phyloP scores from a whole-genome alignment of 1,284 basidiomycete species.

The Cronartium quercuum region DNA sequence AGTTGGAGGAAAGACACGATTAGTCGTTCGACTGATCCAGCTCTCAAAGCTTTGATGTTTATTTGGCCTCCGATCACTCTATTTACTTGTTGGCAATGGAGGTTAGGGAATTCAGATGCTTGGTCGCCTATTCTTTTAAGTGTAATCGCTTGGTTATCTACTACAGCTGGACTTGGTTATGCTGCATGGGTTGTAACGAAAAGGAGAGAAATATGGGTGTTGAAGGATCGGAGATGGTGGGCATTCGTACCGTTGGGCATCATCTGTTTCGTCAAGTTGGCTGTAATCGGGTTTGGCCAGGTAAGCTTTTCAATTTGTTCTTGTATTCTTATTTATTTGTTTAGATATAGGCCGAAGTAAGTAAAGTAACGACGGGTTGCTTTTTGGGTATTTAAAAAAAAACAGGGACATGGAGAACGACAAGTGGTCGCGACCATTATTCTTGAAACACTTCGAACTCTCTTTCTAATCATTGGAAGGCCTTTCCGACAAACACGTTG shows the following conservation, averaged over 20 bases:
- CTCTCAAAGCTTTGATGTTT: constrained; percentile 3
- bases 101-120: constrained; percentile 16
- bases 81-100: constrained; percentile 36
- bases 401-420: constrained; percentile 42
- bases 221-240: constrained; percentile 37
- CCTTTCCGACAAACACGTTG: constrained; percentile 45
- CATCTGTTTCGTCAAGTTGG: constrained; percentile 45
- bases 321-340: no score
- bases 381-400: constrained; percentile 2
- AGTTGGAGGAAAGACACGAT: not conserved
- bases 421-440: constrained; percentile 47
- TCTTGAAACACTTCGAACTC: constrained; percentile 46
- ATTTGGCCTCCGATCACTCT: constrained; percentile 17
- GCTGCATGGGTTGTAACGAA: not conserved
- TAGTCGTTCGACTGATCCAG: not conserved
- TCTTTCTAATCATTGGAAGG: constrained; percentile 44
- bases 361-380: no score
- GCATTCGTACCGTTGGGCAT: constrained; percentile 44
- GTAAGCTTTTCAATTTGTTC: constrained; percentile 13
- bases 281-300: constrained; percentile 45
- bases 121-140: constrained; percentile 22
- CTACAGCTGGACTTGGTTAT: not conserved
- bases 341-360: no score
- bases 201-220: not conserved
- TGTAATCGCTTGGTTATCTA: constrained; percentile 17